Base-by-base conservation (phyloP, 148 eudicot genomes). In the Vaccinium vitisidaea region DNA sequence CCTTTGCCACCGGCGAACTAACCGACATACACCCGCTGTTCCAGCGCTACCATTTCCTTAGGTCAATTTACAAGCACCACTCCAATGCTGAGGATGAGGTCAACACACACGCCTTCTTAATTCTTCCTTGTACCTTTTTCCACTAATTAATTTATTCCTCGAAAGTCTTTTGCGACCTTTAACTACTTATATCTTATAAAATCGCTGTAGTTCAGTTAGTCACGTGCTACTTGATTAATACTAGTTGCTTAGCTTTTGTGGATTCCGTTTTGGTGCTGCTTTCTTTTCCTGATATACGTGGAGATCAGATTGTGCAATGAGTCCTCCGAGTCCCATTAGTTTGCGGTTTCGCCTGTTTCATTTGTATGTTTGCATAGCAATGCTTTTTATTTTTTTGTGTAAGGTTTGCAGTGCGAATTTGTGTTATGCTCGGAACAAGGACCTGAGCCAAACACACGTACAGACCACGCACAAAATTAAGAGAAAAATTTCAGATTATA, bases 61-160 rank as follows among this genome's bases (percentile, higher is more conserved):
- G 98, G 27, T 91, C 92, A 13, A 94, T 96, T 82, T 96, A 96
- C 69, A 91, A 91, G 89, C 98, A 96, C 86, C 99, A 96, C 84
- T 94, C 94, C 90, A 93, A 92, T 91, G 98, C 99, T 6, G 98
- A 96, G 86, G 99, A 96, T 86, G 99, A 96, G 95, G 98, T 93
- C 69, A 43, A 43, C 46, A 43, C 46, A 43, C 46, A 43, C 69
- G 25, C 23, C 74, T 50, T 78, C 63, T 14, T 19, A 2, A 50
- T 58, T 75, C 52, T 55, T 48, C 70, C 70, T 15, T n/a, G 9
- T 59, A 11, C 30, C 19, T 5, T 83, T 21, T 23, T 15, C 3
- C 8, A 18, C 21, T 9, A 10, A 12, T 18, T 39, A 7, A n/a
- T 49, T 76, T 49, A 21, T 49, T 49, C 36, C 15, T n/a, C 80